A percentile compares a stretch with the other conserved stretches of the same genome.
These are phyloP conservation scores for Cystoisospora suis DNA, from an alignment of 169 alveolate species.

Conservation along the genomic window DNA sequence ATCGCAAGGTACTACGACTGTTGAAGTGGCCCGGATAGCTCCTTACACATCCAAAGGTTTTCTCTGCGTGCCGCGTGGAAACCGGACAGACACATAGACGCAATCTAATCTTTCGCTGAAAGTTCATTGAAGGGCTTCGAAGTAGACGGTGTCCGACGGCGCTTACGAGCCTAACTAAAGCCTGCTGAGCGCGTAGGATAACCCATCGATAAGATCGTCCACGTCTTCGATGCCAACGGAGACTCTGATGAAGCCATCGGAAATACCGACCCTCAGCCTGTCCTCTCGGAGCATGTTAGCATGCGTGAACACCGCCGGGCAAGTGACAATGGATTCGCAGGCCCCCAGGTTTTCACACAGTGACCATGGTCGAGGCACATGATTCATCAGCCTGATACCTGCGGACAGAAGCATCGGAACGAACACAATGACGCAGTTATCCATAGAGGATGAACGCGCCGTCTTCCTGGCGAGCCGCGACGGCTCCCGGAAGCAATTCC, in stretches of 20 bases:
- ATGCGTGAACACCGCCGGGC: conserved; percentile 79
- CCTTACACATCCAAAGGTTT: too few species aligned
- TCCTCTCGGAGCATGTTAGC: conserved; percentile 75
- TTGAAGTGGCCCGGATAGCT: too few species aligned
- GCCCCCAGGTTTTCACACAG: conserved; percentile 77
- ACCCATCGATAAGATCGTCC: conserved; percentile 65
- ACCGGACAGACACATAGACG: too few species aligned
- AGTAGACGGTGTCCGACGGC: too few species aligned
- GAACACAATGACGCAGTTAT: neutral
- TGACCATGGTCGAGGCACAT: conserved; percentile 74
- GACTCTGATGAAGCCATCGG: conserved; percentile 72
- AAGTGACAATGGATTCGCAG: conserved; percentile 73
- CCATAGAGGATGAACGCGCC: too few species aligned
- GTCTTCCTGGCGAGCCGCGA: too few species aligned
- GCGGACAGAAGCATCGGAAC: neutral
- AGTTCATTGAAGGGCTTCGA: too few species aligned
- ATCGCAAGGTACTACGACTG: too few species aligned
- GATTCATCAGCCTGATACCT: conserved; percentile 47
- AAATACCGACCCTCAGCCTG: conserved; percentile 71
- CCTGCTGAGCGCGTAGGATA: conserved; percentile 60
- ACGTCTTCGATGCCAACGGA: conserved; percentile 76
- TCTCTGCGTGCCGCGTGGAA: too few species aligned
- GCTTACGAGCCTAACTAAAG: neutral
- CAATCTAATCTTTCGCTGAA: too few species aligned
- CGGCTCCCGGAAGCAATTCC: neutral